A percentile compares a stretch with the other conserved stretches of the same genome.
Conservation (phyloP, 2,329 filamentous ascomycete species). For the Trichoderma oligosporum region DNA sequence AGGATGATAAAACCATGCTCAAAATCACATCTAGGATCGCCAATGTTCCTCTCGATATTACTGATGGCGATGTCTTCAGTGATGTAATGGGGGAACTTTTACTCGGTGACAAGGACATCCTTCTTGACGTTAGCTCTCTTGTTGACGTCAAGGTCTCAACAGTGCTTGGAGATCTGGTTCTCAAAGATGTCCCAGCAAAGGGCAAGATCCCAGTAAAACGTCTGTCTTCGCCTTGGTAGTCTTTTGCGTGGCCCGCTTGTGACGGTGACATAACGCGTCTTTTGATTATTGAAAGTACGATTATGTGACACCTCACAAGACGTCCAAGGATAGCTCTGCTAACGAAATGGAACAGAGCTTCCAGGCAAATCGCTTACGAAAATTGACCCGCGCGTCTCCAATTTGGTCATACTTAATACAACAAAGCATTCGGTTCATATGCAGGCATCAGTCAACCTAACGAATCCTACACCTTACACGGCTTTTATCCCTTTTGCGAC, state of each 20-base stretch:
- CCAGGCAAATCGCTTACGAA: constrained; percentile 48
- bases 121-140: constrained; percentile 69
- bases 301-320: constrained; percentile 24
- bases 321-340: constrained; percentile 28
- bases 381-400: constrained; percentile 61
- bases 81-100: constrained; percentile 77
- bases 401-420: constrained; percentile 69
- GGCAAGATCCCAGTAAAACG: constrained; percentile 88
- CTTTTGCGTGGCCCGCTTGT: constrained; percentile 24
- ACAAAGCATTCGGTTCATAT: constrained; percentile 67
- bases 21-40: constrained; percentile 72
- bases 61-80: constrained; percentile 72
- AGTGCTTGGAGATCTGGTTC: constrained; percentile 71
- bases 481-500: constrained; percentile 77
- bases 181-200: constrained; percentile 81
- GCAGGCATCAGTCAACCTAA: constrained; percentile 71
- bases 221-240: constrained; percentile 63
- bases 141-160: constrained; percentile 83
- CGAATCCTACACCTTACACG: constrained; percentile 85
- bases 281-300: constrained; percentile 14
- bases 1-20: constrained; percentile 58
- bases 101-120: constrained; percentile 67
- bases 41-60: constrained; percentile 77
- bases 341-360: constrained; percentile 49
- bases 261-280: constrained; percentile 27